Base-by-base conservation (phyloP, 1,139 yeast species). In the Yamadazyma pseudoaaseri region DNA sequence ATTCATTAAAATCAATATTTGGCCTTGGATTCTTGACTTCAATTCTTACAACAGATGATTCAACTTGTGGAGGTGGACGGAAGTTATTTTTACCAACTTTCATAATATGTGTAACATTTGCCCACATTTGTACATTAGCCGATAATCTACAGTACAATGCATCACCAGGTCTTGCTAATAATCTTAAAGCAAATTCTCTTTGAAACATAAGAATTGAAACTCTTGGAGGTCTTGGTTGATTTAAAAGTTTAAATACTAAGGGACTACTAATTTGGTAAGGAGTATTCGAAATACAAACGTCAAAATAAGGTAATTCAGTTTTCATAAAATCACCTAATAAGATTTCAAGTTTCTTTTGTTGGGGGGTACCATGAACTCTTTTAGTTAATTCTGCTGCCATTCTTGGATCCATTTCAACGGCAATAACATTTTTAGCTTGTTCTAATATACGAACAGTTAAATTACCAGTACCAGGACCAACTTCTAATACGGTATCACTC, bases 391-490 rank as follows among this genome's bases (percentile, higher is more conserved):
- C 99, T 0, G 97, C 97, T 3, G 97, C 98, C 99, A 92, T 92
- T 65, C 97, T 74, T 16, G 99, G 97, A 62, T 92, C 99, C 92
- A 90, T 90, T 66, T 92, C 99, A 34, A 86, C 95, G 0, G 98
- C 98, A 35, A 86, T 76, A 11, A 92, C 97, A 50, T 83, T 86
- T 35, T 87, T 73, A 1, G 97, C 97, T 56, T 89, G 85, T 49
- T 92, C 97, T 35, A 92, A 63, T 31, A 92, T 94, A 42, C 95
- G 73, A 24, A 92, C 96, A 0, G 99, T 94, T 62, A 92, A 72
- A 56, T 92, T 92, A 65, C 99, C 99, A 0, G 99, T 92, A 77
- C 99, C 99, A 1, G 99, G 98, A 52, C 99, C 99, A 35, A 92
- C 97, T 67, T 92, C 99, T 30, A 92, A 70, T 3, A 92, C 97